A percentile compares a stretch with the other conserved stretches of the same genome.
phyloP scores from a whole-genome alignment of 169 alveolate species.

The Plasmodium vivax region DNA sequence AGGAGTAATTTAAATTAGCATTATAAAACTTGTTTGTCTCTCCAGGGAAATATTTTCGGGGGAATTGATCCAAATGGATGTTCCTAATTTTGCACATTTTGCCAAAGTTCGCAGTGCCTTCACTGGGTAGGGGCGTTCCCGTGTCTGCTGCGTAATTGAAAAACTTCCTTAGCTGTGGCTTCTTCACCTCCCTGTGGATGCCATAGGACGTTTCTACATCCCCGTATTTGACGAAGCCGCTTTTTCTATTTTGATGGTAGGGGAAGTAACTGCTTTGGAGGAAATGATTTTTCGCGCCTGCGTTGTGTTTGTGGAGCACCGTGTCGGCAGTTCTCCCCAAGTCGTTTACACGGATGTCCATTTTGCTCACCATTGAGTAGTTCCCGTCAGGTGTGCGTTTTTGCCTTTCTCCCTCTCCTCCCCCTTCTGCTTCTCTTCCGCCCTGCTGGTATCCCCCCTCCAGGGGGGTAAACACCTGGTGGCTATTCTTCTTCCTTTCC shows the following conservation, averaged over 20 bases:
- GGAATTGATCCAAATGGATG: conserved; percentile 11
- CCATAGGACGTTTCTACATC: not conserved
- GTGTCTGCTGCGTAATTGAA: not conserved
- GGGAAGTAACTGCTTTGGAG: not conserved
- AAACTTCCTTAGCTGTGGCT: conserved; percentile 1
- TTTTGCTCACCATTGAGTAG: not conserved
- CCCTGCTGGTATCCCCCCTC: not conserved
- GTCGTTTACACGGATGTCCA: not conserved
- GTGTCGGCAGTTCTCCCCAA: not conserved
- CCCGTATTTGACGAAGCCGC: not conserved
- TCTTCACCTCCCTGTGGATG: conserved; percentile 23
- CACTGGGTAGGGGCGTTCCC: not conserved
- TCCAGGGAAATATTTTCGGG: not conserved
- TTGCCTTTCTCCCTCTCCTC: not conserved
- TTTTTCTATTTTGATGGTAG: conserved; percentile 17
- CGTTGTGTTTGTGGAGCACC: not conserved
- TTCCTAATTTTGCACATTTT: conserved; percentile 53
- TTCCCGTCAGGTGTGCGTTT: not conserved
- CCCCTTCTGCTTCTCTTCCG: not conserved
- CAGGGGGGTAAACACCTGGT: not conserved
- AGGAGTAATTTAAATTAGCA: not conserved
- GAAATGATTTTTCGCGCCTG: not conserved
- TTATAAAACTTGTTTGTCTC: not conserved
- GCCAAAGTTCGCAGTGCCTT: not conserved
- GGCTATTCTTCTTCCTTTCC: not conserved